Conservation (phyloP, 1,139 yeast genomes). For the Nakaseomyces nivariensis region DNA sequence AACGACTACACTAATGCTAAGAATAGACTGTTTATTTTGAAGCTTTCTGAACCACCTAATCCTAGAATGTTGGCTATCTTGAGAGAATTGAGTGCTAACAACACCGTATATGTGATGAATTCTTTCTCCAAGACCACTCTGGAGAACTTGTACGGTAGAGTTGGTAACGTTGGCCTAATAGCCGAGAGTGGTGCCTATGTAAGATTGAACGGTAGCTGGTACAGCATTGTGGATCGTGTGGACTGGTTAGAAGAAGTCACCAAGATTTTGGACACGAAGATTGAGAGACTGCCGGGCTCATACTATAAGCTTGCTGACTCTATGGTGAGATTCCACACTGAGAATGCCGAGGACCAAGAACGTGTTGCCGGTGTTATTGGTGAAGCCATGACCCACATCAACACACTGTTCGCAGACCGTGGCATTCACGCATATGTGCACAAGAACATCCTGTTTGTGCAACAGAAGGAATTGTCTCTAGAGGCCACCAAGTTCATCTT, state of each 20-base stretch:
- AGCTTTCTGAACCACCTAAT: slow-evolving; percentile 40
- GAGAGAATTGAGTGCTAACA: slow-evolving; percentile 42
- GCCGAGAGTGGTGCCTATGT: slow-evolving; percentile 83
- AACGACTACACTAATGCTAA: slow-evolving; percentile 28
- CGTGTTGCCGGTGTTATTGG: slow-evolving; percentile 65
- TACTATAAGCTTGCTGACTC: slow-evolving; percentile 65
- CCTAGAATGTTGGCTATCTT: slow-evolving; percentile 44
- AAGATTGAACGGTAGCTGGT: slow-evolving; percentile 49
- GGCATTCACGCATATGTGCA: slow-evolving; percentile 74
- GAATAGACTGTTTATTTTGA: slow-evolving; percentile 45
- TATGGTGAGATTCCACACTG: slow-evolving; percentile 65
- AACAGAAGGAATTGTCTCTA: slow-evolving; percentile 42
- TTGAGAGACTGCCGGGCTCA: slow-evolving; percentile 75
- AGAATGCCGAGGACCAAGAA: slow-evolving; percentile 57
- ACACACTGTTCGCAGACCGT: slow-evolving; percentile 55
- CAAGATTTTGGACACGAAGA: slow-evolving; percentile 53
- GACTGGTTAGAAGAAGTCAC: slow-evolving; percentile 51
- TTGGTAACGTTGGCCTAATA: slow-evolving; percentile 64
- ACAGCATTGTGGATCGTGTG: slow-evolving; percentile 46
- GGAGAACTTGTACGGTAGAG: slow-evolving; percentile 58
- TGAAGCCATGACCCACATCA: slow-evolving; percentile 76
- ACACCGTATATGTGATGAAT: slow-evolving; percentile 64
- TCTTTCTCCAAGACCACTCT: slow-evolving; percentile 53
- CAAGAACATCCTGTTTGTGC: slow-evolving; percentile 60
- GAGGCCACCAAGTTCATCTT: slow-evolving; percentile 42